Base-by-base conservation (phyloP, 768 basidiomycete genomes). In the Auriscalpium orientale region DNA sequence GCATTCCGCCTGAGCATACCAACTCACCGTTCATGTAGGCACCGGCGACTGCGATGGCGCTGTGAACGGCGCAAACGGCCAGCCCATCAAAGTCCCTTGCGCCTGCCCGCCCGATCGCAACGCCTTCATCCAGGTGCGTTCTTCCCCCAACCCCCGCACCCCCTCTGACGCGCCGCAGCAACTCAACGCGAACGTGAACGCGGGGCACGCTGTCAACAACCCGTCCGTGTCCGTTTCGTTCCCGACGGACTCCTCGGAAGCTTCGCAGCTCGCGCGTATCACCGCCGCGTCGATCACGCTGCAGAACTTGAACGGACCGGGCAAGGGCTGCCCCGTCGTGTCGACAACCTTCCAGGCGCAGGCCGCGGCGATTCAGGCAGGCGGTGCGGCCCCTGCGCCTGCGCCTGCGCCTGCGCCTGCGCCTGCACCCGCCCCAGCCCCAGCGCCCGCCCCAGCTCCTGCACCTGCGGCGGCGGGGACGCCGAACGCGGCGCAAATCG, bases 71-170 rank as follows among this genome's bases (percentile, higher is more conserved):
- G 58, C 69, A 3, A 60, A 69, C 37, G 70, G 68, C 49, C 56
- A 65, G 53, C 67, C 68, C 49, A 68, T 72, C 65, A 64, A 70
- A 60, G 67, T 76, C 54, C 74, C 74, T 15, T 76, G 74, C 65
- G 21, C 58, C 9, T 76, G 74, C 67, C 74, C 74, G 22, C 74
- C 74, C 10, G 59, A 57, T 45, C 68, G 67, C 47, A 53, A 46
- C 49, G 36, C 49, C 44, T 74, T 71, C 67, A 66, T 71, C 54
- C 47, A 59, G 21, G 71, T 70, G 51, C 49, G 67, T 57, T 13
- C 22, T 21, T 48, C 2, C 11, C 16, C 8, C 8, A 18, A 1
- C 33, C 12, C 1, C 13, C 18, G 12, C 12, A n/a, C 16, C 16
- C 13, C n/a, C 9, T 13, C 56, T 35, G n/a, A 45, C 35, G 16